Evolutionary conservation across 768 basidiomycete genomes (phyloP), one percentile per base, ranked within the genome.

Genomic region (Rhodotorula toruloides): DNA sequence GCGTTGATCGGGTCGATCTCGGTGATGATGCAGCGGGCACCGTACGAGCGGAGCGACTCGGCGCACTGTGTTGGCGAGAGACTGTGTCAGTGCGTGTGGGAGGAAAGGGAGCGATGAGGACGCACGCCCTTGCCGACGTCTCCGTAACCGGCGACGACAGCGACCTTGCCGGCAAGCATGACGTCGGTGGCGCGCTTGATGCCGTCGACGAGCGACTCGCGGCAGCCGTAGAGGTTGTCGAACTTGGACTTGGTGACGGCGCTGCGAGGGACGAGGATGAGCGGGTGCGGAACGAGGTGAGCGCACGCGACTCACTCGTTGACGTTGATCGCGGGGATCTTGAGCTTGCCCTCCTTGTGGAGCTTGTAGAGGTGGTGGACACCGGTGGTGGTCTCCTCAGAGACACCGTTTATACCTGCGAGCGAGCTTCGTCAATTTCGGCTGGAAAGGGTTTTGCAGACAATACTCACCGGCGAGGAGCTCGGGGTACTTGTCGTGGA

Each of bases 1-100:
- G 94, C 96, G 79, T 99, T 99, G 87, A 99, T 99, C 71, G 96
- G 96, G 81, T 99, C 96, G 77, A 99, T 96, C 79, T 99, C 96
- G 70, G 96, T 97, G 77, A 99, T 78, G 74, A 99, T 74, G 48
- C 98, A 94, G 76, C 96, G 93, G 71, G 92, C 86, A 77, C 96
- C 96, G 79, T 98, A 99, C n/a, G 91, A 89, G 57, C 86, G 85
- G 74, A 99, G 86, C 29, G 96, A 91, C 80, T 98, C 92, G 61
- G 94, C 94, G 78, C 96, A 99, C 90, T 92, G 72, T n/a, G 58
- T 19, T 48, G 59, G 29, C 13, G 29, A 32, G 31, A 47, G 32
- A 3, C 49, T 17, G 9, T 37, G 47, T 48, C 37, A 47, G 50
- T 6, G 3, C 21, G 16, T 16, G 31, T 17, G 12, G 32, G 54